These are phyloP conservation scores for Coemansia asiatica DNA, from an alignment of 192 early-diverging fungal species.

Conservation along the genomic window DNA sequence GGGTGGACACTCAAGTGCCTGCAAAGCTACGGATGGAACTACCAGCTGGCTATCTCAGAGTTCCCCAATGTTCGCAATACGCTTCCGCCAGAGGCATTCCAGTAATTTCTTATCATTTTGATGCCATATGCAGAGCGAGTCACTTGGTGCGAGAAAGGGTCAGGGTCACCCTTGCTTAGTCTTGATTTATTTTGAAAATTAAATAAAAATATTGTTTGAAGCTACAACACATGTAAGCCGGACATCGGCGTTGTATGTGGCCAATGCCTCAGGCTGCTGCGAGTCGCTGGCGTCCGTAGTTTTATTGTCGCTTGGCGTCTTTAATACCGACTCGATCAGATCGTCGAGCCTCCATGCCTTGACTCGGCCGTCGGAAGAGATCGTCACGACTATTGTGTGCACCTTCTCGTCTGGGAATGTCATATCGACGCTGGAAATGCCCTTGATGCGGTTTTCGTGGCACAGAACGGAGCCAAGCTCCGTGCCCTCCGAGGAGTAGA, in stretches of 20 bases:
- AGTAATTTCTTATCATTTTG: slow-evolving; percentile 4
- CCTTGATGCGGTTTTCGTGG: slow-evolving; percentile 46
- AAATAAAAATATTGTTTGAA: slow-evolving; percentile 24
- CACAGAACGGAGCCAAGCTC: slow-evolving; percentile 37
- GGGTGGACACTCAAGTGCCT: slow-evolving; percentile 52
- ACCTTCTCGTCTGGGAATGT: slow-evolving; percentile 33
- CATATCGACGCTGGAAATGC: slow-evolving; percentile 34
- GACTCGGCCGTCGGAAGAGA: slow-evolving; percentile 73
- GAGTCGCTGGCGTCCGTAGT: not conserved
- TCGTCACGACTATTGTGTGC: slow-evolving; percentile 55
- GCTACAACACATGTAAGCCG: slow-evolving; percentile 58
- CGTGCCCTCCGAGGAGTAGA: slow-evolving; percentile 39
- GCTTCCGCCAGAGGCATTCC: slow-evolving; percentile 44
- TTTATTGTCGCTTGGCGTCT: not conserved
- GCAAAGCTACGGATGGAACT: slow-evolving; percentile 50
- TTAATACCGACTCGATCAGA: slow-evolving; percentile 39
- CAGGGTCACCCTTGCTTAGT: not conserved
- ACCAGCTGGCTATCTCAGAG: slow-evolving; percentile 40
- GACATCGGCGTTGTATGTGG: slow-evolving; percentile 61
- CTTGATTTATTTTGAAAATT: not conserved
- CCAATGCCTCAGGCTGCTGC: slow-evolving; percentile 31
- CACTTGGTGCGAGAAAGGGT: not conserved
- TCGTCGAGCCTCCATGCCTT: slow-evolving; percentile 68
- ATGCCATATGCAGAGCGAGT: too few relatives aligned
- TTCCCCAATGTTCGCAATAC: slow-evolving; percentile 41